Evolutionary conservation across 352 stramenopile species (phyloP).

Genomic region (Peronospora belbahrii): DNA sequence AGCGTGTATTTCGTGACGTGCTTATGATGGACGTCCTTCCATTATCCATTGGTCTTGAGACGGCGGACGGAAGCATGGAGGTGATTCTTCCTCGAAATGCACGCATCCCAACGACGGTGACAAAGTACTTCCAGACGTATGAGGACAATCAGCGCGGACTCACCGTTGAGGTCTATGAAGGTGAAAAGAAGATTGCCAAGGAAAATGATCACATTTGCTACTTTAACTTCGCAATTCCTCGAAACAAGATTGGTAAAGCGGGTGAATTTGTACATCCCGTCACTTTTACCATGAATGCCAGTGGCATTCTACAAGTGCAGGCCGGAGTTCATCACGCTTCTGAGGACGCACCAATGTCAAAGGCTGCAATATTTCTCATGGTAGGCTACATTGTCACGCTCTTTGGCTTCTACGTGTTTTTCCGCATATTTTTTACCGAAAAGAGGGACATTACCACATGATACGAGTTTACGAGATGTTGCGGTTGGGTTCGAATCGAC

Average conservation of each 20-base stretch:
- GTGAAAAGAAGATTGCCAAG: conserved; percentile 60
- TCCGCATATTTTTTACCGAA: conserved; percentile 56
- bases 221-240: conserved; percentile 77
- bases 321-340: conserved; percentile 72
- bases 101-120: conserved; percentile 65
- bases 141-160: conserved; percentile 66
- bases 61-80: conserved; percentile 95
- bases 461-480: not conserved
- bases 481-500: conserved; percentile 2
- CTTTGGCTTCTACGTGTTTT: conserved; percentile 55
- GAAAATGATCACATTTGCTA: conserved; percentile 83
- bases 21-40: conserved; percentile 98
- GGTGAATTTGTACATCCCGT: conserved; percentile 72
- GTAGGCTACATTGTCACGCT: conserved; percentile 38
- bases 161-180: conserved; percentile 79
- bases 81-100: conserved; percentile 92
- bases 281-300: conserved; percentile 84
- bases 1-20: conserved; percentile 90
- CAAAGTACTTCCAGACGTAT: conserved; percentile 77
- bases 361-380: conserved; percentile 48
- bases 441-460: conserved; percentile 40
- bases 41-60: conserved; percentile 96
- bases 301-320: conserved; percentile 76
- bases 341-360: conserved; percentile 71
- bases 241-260: conserved; percentile 58